Base-by-base conservation (phyloP, 495 filamentous ascomycete species). In the Tetracladium marchalianum region DNA sequence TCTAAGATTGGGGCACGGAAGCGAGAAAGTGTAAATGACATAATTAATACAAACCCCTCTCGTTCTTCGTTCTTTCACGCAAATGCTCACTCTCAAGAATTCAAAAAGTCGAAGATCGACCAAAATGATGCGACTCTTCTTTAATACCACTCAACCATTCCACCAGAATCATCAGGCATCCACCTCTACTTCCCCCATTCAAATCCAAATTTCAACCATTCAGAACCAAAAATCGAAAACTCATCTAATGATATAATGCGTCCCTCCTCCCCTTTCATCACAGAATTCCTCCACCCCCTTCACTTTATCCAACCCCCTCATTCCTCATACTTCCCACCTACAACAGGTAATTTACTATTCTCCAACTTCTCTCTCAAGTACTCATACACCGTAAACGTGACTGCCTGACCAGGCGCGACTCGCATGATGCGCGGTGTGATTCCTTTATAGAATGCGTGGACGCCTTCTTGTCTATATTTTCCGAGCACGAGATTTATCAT, bases 381-480 rank as follows among this genome's bases (percentile, higher is more conserved):
- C 66, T 97, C 92, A 65, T 97, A 97, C 52, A 97, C 88, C 38
- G 89, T 95, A 61, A 97, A 99, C 0, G 92, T 98, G 24, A 99
- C 92, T 19, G 93, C 93, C 70, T 99, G 92, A 41, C 92, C 92
- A 11, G 92, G 92, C 27, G 92, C 92, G 31, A 99, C 92, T 55
- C 92, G 77, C 90, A 97, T 97, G 51, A 98, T 84, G 49, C 92
- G 76, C 8, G 92, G 92, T 43, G 92, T 99, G 65, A 99, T 97
- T 51, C 92, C 92, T 77, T 95, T 96, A 72, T 96, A 99, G 71
- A 99, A 99, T 10, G 90, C 90, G 39, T 84, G 78, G 47, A 85
- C 70, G 10, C 92, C 92, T 64, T 99, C 92, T 64, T 90, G 82
- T 46, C 72, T 77, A 36, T 46, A 42, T 32, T n/a, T n/a, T n/a